A percentile compares a stretch with the other conserved stretches of the same genome.
Evolutionary conservation across 2,329 filamentous ascomycete species (phyloP).

Genomic region (Colletotrichum sp.): DNA sequence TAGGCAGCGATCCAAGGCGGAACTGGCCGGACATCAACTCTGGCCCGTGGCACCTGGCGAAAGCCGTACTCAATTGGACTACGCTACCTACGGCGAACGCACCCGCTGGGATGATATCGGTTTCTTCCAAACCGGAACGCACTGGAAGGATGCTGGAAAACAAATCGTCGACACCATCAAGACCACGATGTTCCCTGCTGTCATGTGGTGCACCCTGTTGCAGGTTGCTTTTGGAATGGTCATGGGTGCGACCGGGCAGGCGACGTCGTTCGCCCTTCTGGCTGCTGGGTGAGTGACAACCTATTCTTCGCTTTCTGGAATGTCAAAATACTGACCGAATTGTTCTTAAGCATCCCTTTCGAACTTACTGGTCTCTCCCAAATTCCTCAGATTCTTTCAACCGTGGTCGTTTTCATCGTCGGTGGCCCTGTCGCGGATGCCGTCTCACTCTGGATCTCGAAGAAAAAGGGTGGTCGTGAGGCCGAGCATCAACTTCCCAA

Average conservation of each 20-base stretch:
- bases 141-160: slow-evolving; percentile 24
- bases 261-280: background rate
- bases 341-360: slow-evolving; percentile 24
- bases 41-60: slow-evolving; percentile 28
- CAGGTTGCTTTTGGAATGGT: slow-evolving; percentile 32
- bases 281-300: background rate
- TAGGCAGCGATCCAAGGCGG: slow-evolving; percentile 30
- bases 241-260: slow-evolving; percentile 29
- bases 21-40: slow-evolving; percentile 24
- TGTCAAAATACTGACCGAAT: background rate
- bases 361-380: slow-evolving; percentile 29
- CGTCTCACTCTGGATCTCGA: slow-evolving; percentile 30
- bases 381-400: slow-evolving; percentile 24
- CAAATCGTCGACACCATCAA: slow-evolving; percentile 30
- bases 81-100: slow-evolving; percentile 26
- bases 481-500: slow-evolving; percentile 35
- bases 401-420: slow-evolving; percentile 23
- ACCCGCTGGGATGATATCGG: slow-evolving; percentile 33
- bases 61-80: slow-evolving; percentile 29
- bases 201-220: slow-evolving; percentile 33
- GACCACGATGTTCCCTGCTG: slow-evolving; percentile 34
- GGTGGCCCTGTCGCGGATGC: slow-evolving; percentile 31
- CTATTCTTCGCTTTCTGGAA: background rate
- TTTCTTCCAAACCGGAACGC: slow-evolving; percentile 30
- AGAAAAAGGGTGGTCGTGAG: slow-evolving; percentile 28